phyloP scores from a whole-genome alignment of 345 rosid genomes.

The Abelmoschus esculentus region DNA sequence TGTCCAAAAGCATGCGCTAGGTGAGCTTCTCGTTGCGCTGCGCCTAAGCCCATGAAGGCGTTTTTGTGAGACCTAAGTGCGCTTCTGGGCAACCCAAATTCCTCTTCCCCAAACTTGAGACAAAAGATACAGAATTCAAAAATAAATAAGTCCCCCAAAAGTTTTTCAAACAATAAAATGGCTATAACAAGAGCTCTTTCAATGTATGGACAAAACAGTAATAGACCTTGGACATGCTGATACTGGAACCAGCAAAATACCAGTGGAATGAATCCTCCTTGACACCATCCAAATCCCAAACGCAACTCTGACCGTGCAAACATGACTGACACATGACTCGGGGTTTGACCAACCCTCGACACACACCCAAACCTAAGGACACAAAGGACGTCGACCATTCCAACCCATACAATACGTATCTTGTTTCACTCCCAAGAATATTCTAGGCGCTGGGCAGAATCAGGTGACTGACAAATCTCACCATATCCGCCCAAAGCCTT shows the following conservation, averaged over 20 bases:
- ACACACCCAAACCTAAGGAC: constrained; percentile 25
- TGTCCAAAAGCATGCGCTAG: too few species aligned
- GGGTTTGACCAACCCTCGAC: constrained; percentile 23
- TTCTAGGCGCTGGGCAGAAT: too few species aligned
- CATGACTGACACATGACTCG: constrained; percentile 19
- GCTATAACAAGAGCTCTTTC: not conserved
- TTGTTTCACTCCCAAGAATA: not conserved
- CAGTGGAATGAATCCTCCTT: not conserved
- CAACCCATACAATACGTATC: constrained; percentile 12
- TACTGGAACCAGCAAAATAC: not conserved
- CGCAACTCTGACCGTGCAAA: constrained; percentile 30
- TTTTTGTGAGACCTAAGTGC: too few species aligned
- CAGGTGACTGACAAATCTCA: not conserved
- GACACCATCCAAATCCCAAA: constrained; percentile 3
- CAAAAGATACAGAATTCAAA: constrained; percentile 6
- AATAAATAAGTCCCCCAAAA: not conserved
- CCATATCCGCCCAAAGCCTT: constrained; percentile 10
- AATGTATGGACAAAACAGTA: not conserved
- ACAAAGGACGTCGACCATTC: constrained; percentile 23
- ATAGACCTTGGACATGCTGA: not conserved
- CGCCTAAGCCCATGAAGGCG: too few species aligned
- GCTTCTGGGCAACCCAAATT: too few species aligned
- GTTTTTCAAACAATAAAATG: not conserved
- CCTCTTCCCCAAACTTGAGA: not conserved
- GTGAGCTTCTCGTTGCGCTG: too few species aligned